Percentiles rank a stretch among this genome's conserved stretches.
phyloP scores from a whole-genome alignment of 768 basidiomycete species.

The Cubamyces lactineus region DNA sequence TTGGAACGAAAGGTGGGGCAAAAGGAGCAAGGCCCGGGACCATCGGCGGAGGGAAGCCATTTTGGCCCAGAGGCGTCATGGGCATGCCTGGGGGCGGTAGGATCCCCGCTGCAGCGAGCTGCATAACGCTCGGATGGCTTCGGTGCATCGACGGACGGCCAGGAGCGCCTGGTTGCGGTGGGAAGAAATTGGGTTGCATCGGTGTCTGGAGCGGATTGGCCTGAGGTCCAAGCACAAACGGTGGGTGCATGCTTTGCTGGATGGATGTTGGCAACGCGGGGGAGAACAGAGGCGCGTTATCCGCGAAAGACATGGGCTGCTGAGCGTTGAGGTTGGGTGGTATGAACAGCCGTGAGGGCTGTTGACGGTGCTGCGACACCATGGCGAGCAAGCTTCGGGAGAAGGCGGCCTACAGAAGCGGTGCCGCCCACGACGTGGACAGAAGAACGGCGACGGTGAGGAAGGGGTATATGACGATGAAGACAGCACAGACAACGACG shows the following conservation, averaged over 20 bases:
- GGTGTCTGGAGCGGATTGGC: conserved; percentile 62
- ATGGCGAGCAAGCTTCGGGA: conserved; percentile 13
- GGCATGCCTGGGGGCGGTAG: conserved; percentile 58
- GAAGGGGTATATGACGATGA: conserved; percentile 16
- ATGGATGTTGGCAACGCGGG: conserved; percentile 65
- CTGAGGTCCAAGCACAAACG: conserved; percentile 42
- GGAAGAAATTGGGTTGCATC: conserved; percentile 67
- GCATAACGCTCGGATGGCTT: conserved; percentile 62
- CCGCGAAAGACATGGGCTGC: conserved; percentile 52
- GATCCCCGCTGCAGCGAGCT: conserved; percentile 62
- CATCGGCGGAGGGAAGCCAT: conserved; percentile 57
- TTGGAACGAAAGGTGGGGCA: conserved; percentile 54
- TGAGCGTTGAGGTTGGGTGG: conserved; percentile 57
- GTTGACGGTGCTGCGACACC: conserved; percentile 42
- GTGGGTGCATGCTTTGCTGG: conserved; percentile 60
- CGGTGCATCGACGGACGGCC: conserved; percentile 56
- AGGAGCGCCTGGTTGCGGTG: conserved; percentile 50
- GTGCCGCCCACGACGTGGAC: background rate
- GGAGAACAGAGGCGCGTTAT: conserved; percentile 58
- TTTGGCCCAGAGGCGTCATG: conserved; percentile 63
- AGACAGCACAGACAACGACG: background rate
- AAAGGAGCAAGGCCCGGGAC: conserved; percentile 34
- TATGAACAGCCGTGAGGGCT: conserved; percentile 59
- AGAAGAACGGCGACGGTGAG: background rate
- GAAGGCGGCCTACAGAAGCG: background rate